Base-by-base conservation (phyloP, 1,284 basidiomycete genomes). In the Porogramme epimiltina region DNA sequence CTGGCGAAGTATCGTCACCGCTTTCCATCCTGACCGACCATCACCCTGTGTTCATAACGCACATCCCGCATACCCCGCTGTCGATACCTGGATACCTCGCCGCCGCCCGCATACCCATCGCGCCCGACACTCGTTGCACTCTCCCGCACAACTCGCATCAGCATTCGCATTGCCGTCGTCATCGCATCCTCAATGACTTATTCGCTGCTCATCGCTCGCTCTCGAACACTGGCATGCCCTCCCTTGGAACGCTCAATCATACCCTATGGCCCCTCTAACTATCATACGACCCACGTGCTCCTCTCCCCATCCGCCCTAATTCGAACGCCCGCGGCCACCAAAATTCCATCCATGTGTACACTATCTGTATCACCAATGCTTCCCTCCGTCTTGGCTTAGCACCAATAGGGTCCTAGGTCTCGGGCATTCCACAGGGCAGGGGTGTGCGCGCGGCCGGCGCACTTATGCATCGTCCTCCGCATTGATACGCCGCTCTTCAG, bases 71-170 rank as follows among this genome's bases (percentile, higher is more conserved):
- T 59, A 59, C 57, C 57, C n/a, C 56, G 3, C 37, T 51, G 57
- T 59, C 53, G 48, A 59, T 59, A 59, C 51, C 54, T 59, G 54
- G 57, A 59, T 59, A 59, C 57, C 54, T 55, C 51, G 39, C 44
- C 53, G 47, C 47, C 50, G 36, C 53, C 51, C 53, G 51, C 54
- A 59, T 59, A 59, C 54, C 57, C 53, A 31, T 51, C 42, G 49
- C 48, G n/a, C n/a, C n/a, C n/a, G n/a, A n/a, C n/a, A n/a, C 51
- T 38, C 37, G n/a, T 9, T 16, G 34, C 34, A 37, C n/a, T n/a
- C 6, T 43, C 31, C 23, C 4, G n/a, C 5, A 37, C 28, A 8
- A 15, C 15, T 18, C 18, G 36, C 47, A 46, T 43, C 13, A 40
- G 48, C 53, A 51, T 46, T 18, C 20, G 24, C 44, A 37, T 23